phyloP scores from a whole-genome alignment of 192 early-diverging fungal genomes.

The Neocallimastix lanati region DNA sequence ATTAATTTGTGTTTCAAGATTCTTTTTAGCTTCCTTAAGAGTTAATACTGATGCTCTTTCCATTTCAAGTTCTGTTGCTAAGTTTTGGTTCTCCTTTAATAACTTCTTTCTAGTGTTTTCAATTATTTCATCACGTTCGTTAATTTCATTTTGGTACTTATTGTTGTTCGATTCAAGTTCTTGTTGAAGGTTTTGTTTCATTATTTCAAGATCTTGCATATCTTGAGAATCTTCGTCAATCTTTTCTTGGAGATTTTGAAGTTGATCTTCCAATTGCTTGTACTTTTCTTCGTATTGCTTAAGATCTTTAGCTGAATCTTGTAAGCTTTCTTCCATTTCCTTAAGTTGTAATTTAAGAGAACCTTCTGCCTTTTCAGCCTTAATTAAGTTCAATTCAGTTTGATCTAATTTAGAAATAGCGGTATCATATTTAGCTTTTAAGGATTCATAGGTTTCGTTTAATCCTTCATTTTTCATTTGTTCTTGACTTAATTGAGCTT shows the following conservation, averaged over 20 bases:
- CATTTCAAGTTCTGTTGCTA: slow-evolving; percentile 59
- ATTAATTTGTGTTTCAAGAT: slow-evolving; percentile 47
- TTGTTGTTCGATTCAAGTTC: slow-evolving; percentile 52
- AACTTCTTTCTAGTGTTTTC: slow-evolving; percentile 64
- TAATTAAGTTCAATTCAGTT: slow-evolving; percentile 45
- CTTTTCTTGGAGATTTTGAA: slow-evolving; percentile 52
- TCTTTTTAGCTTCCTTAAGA: slow-evolving; percentile 51
- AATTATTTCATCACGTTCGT: slow-evolving; percentile 49
- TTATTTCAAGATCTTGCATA: slow-evolving; percentile 45
- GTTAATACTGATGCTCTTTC: slow-evolving; percentile 34
- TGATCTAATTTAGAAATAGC: slow-evolving; percentile 34
- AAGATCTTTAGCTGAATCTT: slow-evolving; percentile 40
- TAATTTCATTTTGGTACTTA: slow-evolving; percentile 51
- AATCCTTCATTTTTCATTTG: slow-evolving; percentile 34
- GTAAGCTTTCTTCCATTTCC: slow-evolving; percentile 48
- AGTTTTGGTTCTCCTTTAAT: slow-evolving; percentile 64
- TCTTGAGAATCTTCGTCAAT: slow-evolving; percentile 56
- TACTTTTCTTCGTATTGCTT: slow-evolving; percentile 42
- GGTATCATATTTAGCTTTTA: slow-evolving; percentile 32
- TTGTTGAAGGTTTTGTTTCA: slow-evolving; percentile 56
- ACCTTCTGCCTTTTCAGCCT: slow-evolving; percentile 58
- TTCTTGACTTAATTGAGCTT: slow-evolving; percentile 41
- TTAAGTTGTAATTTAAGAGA: slow-evolving; percentile 38
- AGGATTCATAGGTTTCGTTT: slow-evolving; percentile 25
- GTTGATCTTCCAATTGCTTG: slow-evolving; percentile 42